Conservation (phyloP, 345 rosid genomes). For the Zanthoxylum bungeanum region DNA sequence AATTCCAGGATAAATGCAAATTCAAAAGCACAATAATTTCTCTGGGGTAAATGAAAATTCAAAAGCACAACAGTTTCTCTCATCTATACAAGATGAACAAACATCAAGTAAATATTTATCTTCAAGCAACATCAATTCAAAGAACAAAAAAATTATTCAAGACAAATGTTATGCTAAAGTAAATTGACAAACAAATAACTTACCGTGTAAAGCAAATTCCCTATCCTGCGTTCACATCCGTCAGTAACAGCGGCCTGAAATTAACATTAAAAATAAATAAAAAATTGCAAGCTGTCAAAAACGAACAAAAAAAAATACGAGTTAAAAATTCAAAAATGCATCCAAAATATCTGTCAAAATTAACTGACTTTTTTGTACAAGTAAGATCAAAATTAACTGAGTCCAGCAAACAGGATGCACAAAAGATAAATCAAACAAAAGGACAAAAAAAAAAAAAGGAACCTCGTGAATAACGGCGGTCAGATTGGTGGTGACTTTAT, state of each 20-base stretch:
- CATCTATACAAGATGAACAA: background rate
- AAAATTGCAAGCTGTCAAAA: background rate
- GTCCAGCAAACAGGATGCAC: background rate
- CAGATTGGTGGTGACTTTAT: constrained; percentile 81
- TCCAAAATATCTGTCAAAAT: background rate
- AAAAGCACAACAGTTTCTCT: background rate
- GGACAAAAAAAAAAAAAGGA: background rate
- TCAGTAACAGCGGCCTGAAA: constrained; percentile 77
- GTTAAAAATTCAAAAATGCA: background rate
- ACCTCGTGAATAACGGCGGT: constrained; percentile 82
- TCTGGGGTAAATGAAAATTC: background rate
- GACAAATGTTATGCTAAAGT: background rate
- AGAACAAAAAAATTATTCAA: background rate
- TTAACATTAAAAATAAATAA: background rate
- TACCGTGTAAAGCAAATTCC: constrained; percentile 86
- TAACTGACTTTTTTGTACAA: background rate
- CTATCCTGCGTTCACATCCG: constrained; percentile 75
- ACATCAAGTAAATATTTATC: background rate
- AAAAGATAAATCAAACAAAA: background rate
- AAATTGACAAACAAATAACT: background rate
- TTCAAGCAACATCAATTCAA: background rate
- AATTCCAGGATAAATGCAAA: background rate
- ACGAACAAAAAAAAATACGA: constrained; percentile 1
- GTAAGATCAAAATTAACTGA: background rate
- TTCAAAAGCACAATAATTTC: background rate